Evolutionary conservation across 1,284 basidiomycete genomes (phyloP).

Genomic region (Porodaedalea pini): DNA sequence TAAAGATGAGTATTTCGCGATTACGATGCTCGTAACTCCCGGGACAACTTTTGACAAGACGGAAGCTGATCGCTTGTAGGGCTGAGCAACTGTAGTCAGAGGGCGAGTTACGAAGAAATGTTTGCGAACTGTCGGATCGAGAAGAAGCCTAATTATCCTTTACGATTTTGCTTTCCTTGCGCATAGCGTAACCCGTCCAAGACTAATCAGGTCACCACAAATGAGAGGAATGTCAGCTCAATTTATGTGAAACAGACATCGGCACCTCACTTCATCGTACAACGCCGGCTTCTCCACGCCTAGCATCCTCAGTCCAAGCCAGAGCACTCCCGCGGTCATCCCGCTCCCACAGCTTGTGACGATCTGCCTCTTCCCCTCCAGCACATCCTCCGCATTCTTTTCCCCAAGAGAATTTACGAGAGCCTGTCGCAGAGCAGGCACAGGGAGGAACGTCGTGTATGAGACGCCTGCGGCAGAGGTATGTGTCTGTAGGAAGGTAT

Average conservation of each 20-base stretch:
- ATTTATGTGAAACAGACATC: constrained; percentile 10
- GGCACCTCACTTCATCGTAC: constrained; percentile 75
- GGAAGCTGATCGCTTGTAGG: too few species aligned
- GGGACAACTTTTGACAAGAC: too few species aligned
- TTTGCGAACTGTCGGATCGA: background rate
- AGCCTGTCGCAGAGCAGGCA: constrained; percentile 54
- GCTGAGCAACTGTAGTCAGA: too few species aligned
- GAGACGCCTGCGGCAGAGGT: constrained; percentile 35
- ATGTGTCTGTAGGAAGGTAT: constrained; percentile 62
- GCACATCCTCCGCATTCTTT: constrained; percentile 50
- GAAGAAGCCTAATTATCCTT: constrained; percentile 31
- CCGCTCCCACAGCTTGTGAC: constrained; percentile 86
- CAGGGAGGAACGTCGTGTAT: constrained; percentile 65
- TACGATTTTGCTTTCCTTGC: constrained; percentile 59
- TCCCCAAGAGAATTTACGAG: constrained; percentile 59
- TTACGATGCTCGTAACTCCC: too few species aligned
- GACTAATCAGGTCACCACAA: constrained; percentile 44
- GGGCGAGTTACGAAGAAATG: too few species aligned
- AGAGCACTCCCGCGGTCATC: constrained; percentile 94
- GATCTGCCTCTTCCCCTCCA: constrained; percentile 56
- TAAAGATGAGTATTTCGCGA: too few species aligned
- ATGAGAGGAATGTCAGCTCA: constrained; percentile 11
- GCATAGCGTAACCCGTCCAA: constrained; percentile 79
- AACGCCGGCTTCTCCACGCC: constrained; percentile 59
- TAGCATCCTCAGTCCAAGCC: constrained; percentile 78